These are phyloP conservation scores for Neofusicoccum ribis DNA, from an alignment of 2,329 filamentous ascomycete genomes.

Conservation along the genomic window DNA sequence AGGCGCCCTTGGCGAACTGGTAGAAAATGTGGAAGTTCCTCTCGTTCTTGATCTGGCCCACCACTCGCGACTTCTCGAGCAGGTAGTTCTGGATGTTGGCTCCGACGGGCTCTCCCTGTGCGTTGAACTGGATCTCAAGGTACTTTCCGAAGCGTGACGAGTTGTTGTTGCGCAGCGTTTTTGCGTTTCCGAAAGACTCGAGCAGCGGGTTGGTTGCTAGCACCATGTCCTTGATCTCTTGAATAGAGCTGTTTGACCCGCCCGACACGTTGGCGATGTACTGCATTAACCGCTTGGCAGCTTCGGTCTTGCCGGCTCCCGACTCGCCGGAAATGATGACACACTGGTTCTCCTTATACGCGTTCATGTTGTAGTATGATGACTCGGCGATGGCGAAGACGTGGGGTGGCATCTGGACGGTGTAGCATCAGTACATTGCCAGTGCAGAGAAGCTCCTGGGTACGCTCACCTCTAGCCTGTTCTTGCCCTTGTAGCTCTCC, in stretches of 20 bases:
- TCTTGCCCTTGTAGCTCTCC: conserved; percentile 94
- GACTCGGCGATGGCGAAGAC: conserved; percentile 97
- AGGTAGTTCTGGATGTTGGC: conserved; percentile 98
- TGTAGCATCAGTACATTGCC: conserved; percentile 11
- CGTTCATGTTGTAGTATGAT: conserved; percentile 99
- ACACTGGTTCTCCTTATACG: conserved; percentile 98
- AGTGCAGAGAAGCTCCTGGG: background rate
- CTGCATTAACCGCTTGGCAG: conserved; percentile 98
- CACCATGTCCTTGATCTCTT: conserved; percentile 99
- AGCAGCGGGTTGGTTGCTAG: conserved; percentile 95
- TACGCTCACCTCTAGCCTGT: conserved; percentile 70
- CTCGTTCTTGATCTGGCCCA: conserved; percentile 92
- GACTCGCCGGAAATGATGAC: conserved; percentile 99
- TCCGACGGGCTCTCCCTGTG: conserved; percentile 85
- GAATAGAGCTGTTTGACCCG: conserved; percentile 78
- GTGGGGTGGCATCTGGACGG: conserved; percentile 71
- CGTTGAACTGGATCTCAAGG: conserved; percentile 93
- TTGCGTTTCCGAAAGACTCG: conserved; percentile 97
- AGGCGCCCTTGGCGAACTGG: conserved; percentile 94
- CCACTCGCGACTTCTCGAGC: conserved; percentile 90
- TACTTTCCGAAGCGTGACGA: conserved; percentile 98
- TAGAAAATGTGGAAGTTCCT: conserved; percentile 99
- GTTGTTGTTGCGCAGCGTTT: conserved; percentile 98
- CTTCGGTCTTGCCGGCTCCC: conserved; percentile 96
- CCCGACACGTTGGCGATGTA: conserved; percentile 98